Percentiles rank a stretch among this genome's conserved stretches.
Evolutionary conservation across 108 stramenopile species (phyloP).

Genomic region (Fragilaria crotonensis): DNA sequence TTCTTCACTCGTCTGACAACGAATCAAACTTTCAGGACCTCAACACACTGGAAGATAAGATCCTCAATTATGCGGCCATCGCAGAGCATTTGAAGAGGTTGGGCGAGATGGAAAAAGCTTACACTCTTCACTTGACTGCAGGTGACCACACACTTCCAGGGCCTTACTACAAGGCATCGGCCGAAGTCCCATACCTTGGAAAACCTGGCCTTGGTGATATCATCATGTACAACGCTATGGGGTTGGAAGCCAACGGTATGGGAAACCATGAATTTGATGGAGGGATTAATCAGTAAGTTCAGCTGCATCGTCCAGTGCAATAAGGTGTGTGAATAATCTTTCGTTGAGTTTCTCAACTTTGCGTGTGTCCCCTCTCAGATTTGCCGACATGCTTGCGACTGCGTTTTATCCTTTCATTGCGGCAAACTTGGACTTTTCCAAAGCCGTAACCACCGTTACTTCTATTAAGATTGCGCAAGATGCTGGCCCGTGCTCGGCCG

Average conservation of each 20-base stretch:
- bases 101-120: too few species aligned
- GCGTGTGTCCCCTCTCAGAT: too few species aligned
- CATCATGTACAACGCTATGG: slow-evolving; percentile 4
- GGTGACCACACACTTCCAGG: slow-evolving; percentile 1
- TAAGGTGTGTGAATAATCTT: too few species aligned
- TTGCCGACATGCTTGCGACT: slow-evolving; percentile 1
- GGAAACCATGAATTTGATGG: slow-evolving; percentile 18
- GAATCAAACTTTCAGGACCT: slow-evolving; percentile 5
- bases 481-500: not conserved
- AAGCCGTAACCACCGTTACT: too few species aligned
- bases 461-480: not conserved
- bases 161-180: slow-evolving; percentile 9
- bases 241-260: slow-evolving; percentile 2
- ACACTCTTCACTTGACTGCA: slow-evolving; percentile 1
- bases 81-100: not conserved
- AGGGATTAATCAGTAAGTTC: slow-evolving; percentile 2
- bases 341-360: too few species aligned
- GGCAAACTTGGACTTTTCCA: slow-evolving; percentile 8
- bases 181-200: slow-evolving; percentile 1
- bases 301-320: too few species aligned
- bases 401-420: slow-evolving; percentile 5
- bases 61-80: not conserved
- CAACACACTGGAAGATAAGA: slow-evolving; percentile 9
- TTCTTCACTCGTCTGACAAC: too few species aligned
- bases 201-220: slow-evolving; percentile 4